Percentiles rank a stretch among this genome's conserved stretches.
These are phyloP conservation scores for Haberlea rhodopensis DNA, from an alignment of 257 asterid genomes.

Conservation along the genomic window DNA sequence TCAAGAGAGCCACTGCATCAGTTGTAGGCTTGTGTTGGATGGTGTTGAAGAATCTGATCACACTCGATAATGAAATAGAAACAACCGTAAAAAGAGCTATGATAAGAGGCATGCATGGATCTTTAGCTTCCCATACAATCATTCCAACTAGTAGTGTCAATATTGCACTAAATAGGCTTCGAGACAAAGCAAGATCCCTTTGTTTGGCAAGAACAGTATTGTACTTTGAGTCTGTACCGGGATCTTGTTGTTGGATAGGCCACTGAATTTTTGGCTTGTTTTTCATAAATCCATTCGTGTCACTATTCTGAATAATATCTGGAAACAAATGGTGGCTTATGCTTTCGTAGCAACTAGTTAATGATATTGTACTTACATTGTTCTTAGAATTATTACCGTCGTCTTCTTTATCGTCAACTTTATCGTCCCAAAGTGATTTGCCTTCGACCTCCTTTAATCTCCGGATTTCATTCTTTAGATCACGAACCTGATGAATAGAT, in stretches of 20 bases:
- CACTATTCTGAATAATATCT: conserved; percentile 18
- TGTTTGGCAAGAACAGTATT: conserved; percentile 19
- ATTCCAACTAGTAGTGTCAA: conserved; percentile 59
- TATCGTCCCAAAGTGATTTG: conserved; percentile 30
- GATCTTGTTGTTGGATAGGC: background rate
- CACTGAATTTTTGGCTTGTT: background rate
- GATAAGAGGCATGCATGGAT: conserved; percentile 67
- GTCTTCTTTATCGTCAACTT: background rate
- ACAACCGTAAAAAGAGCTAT: conserved; percentile 54
- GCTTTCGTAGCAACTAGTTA: conserved; percentile 4
- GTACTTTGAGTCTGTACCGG: background rate
- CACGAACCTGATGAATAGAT: conserved; percentile 38
- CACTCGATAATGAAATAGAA: conserved; percentile 51
- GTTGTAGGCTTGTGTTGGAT: conserved; percentile 43
- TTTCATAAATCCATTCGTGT: conserved; percentile 17
- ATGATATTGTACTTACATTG: background rate
- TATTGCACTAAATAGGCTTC: conserved; percentile 51
- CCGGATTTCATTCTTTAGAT: conserved; percentile 42
- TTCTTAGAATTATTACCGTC: background rate
- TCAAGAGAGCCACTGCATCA: conserved; percentile 58
- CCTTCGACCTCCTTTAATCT: conserved; percentile 41
- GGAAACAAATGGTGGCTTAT: conserved; percentile 4
- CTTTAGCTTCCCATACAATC: conserved; percentile 54
- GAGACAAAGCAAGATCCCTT: conserved; percentile 48
- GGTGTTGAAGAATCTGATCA: conserved; percentile 35